phyloP scores from a whole-genome alignment of 176 grass and related monocot species.

The Bothriochloa decipiens region DNA sequence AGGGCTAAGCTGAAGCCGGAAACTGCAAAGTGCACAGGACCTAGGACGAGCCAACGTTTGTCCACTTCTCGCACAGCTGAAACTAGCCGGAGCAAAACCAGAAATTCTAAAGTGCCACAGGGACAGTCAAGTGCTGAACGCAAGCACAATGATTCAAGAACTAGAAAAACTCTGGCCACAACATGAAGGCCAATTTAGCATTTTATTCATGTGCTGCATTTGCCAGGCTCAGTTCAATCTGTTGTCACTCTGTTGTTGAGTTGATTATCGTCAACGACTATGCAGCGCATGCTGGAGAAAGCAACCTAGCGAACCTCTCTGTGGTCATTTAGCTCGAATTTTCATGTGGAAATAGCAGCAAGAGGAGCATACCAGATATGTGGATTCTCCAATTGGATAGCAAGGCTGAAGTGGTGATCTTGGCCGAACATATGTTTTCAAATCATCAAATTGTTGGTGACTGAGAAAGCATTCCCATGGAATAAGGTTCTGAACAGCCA shows the following conservation, averaged over 20 bases:
- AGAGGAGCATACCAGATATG: neutral
- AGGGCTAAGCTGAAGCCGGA: constrained; percentile 44
- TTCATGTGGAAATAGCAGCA: constrained; percentile 1
- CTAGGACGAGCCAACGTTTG: constrained; percentile 29
- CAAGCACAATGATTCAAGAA: constrained; percentile 45
- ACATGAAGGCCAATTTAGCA: constrained; percentile 19
- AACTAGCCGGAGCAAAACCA: constrained; percentile 38
- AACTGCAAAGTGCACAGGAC: constrained; percentile 36
- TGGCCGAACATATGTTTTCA: neutral
- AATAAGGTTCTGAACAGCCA: neutral
- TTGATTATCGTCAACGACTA: neutral
- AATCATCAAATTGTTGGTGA: constrained; percentile 6
- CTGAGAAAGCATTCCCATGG: constrained; percentile 22
- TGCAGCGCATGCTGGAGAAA: neutral
- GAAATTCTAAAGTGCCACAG: constrained; percentile 33
- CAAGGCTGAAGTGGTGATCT: constrained; percentile 14
- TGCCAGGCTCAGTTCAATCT: neutral
- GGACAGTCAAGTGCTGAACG: constrained; percentile 34
- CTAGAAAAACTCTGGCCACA: constrained; percentile 46
- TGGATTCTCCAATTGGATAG: constrained; percentile 14
- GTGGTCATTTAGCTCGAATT: neutral
- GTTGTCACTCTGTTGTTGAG: neutral
- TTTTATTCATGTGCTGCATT: neutral
- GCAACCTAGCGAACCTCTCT: neutral
- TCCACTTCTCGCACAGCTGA: constrained; percentile 29